Base-by-base conservation (phyloP, 2,329 filamentous ascomycete species). In the Xylaria sp. region DNA sequence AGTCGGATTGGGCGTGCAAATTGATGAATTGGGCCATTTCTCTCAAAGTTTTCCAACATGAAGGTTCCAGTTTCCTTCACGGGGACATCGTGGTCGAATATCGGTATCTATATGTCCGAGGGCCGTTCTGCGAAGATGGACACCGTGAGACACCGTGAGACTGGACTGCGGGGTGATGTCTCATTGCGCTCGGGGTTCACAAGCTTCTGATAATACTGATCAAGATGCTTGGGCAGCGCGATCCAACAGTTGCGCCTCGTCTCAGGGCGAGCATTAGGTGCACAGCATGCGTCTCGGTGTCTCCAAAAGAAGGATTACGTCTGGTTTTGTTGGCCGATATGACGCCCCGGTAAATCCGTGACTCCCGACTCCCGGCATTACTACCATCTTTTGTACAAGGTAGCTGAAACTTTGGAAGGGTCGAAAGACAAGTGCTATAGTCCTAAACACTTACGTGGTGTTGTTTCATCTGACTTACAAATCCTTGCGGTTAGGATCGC, bases 1-100 rank as follows among this genome's bases (percentile, higher is more conserved):
- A 0, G 79, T 97, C 71, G 94, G 92, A 1, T 82, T 97, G 15
- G 80, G 85, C 5, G 80, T 91, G 85, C 88, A 79, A 82, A 86
- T 84, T 52, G 8, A 28, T 28, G n/a, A 52, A 60, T 31, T 13
- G 13, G 54, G 15, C 9, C 10, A 36, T 36, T 28, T 23, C n/a
- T 36, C 52, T 12, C 51, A 20, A 5, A n/a, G 15, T n/a, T 10
- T 15, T 18, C n/a, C 4, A 41, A 15, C 39, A 8, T 68, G 61
- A 71, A 39, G 15, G 20, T 52, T 33, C 57, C 59, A 20, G 60
- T 20, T 33, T 41, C 46, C 58, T 25, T 12, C 43, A 58, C 49
- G 88, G 86, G 33, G 86, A 88, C 15, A 80, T 84, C 0, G n/a
- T 79, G 6, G 83, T 88, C 20, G 87, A 89, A 73, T 89, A 87